These are phyloP conservation scores for Umbelopsis sp. DNA, from an alignment of 371 early-diverging fungal species.

Conservation along the genomic window DNA sequence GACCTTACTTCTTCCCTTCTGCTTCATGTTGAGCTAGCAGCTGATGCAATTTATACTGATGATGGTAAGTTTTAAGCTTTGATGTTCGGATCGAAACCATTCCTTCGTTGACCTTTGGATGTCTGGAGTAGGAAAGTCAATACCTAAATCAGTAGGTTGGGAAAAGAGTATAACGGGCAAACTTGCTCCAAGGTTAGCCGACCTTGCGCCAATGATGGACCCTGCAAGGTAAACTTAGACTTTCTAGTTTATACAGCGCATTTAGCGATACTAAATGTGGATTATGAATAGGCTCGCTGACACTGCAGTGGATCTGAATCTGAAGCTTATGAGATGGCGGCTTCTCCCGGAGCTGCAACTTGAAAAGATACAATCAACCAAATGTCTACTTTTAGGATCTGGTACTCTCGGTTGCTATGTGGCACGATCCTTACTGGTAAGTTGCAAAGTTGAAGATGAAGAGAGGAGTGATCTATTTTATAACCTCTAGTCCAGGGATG, in stretches of 20 bases:
- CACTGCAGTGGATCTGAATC: conserved; percentile 89
- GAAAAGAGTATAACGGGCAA: conserved; percentile 84
- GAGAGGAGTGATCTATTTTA: background rate
- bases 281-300: conserved; percentile 66
- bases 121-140: background rate
- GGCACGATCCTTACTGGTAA: conserved; percentile 75
- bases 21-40: conserved; percentile 30
- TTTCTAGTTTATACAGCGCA: background rate
- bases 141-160: conserved; percentile 82
- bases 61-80: background rate
- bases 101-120: background rate
- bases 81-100: too few species aligned
- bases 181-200: conserved; percentile 81
- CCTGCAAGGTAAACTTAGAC: conserved; percentile 55
- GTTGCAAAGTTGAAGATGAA: background rate
- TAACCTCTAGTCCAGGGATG: conserved; percentile 66
- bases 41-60: background rate
- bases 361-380: conserved; percentile 73
- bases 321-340: conserved; percentile 97
- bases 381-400: conserved; percentile 88
- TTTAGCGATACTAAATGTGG: conserved; percentile 9
- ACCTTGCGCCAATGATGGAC: conserved; percentile 87
- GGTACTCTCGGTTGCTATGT: conserved; percentile 97
- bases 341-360: conserved; percentile 84
- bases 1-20: conserved; percentile 25